Conservation (phyloP, 2,329 filamentous ascomycete genomes). For the Colletotrichum karsti region DNA sequence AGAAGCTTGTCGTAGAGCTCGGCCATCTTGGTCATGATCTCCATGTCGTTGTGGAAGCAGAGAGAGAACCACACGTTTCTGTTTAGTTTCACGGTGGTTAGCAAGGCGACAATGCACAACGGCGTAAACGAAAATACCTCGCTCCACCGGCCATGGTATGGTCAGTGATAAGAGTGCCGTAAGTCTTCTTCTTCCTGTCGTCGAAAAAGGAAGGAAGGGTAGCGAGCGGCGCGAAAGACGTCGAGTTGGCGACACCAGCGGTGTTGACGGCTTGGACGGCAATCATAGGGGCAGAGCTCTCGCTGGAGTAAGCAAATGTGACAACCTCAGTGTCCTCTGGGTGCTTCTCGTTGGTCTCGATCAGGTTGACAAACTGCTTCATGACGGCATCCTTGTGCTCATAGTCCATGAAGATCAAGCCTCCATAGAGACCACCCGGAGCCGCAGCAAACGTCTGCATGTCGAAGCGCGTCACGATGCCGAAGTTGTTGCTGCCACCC, state of each 20-base stretch:
- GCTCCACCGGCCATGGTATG: not conserved
- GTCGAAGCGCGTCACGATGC: conserved; percentile 46
- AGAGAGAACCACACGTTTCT: not conserved
- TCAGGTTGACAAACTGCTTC: not conserved
- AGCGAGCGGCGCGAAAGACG: not conserved
- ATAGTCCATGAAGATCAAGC: not conserved
- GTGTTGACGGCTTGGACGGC: not conserved
- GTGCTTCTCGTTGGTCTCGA: not conserved
- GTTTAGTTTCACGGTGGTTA: too few relatives aligned
- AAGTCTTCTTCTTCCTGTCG: not conserved
- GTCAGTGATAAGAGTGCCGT: not conserved
- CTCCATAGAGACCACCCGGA: not conserved
- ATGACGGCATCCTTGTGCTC: not conserved
- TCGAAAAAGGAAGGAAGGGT: not conserved
- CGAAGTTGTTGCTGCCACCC: conserved; percentile 58
- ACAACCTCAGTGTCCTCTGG: not conserved
- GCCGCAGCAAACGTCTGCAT: not conserved
- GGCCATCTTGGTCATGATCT: not conserved
- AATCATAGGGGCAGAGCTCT: not conserved
- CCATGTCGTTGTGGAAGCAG: not conserved
- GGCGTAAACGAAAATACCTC: not conserved
- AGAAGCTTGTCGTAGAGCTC: not conserved
- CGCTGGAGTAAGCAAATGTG: not conserved
- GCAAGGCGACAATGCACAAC: not conserved
- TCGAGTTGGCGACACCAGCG: not conserved